Base-by-base conservation (phyloP, 2,329 filamentous ascomycete species). In the Colletotrichum sp. region DNA sequence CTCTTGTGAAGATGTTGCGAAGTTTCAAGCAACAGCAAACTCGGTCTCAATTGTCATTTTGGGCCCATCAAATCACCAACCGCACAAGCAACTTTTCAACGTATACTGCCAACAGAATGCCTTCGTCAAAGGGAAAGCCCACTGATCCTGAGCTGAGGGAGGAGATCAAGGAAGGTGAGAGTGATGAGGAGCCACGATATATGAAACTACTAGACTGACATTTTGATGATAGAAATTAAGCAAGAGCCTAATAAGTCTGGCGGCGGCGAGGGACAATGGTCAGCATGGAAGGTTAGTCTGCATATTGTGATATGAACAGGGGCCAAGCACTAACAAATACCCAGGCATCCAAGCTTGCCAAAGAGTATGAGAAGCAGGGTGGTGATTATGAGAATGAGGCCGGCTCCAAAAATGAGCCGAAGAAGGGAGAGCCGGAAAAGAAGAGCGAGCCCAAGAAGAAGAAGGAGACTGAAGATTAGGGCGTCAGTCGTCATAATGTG, bases 281-380 rank as follows among this genome's bases (percentile, higher is more conserved):
- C 75, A n/a, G 72, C 71, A 10, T 80, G 79, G 79, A 80, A 80
- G 68, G 74, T 67, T 2, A 36, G 52, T 18, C 44, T 36, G 18
- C 18, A 9, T 15, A 1, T 13, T 0, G 22, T 2, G 0, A 6
- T 16, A 15, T 15, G 3, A 16, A 5, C 5, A 3, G 2, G 4
- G 5, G 8, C 1, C 1, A 12, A 15, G 0, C 6, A 13, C 3
- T 44, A 3, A 26, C 12, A 15, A 13, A 13, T 36, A 24, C 16
- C 16, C 2, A 84, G 84, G 83, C 80, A 4, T 78, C 80, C 5
- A 86, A 86, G 77, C 78, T 86, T 6, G 84, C 84, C 3, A 86
- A 87, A 71, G 84, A 86, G 77, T 86, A 86, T 66, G 84, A 87
- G 80, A 84, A 84, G 77, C 83, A 84, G 55, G 85, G 85, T 1